A percentile compares a stretch with the other conserved stretches of the same genome.
These are phyloP conservation scores for Penicillium atrosanguineum DNA, from an alignment of 495 filamentous ascomycete genomes.

Conservation along the genomic window DNA sequence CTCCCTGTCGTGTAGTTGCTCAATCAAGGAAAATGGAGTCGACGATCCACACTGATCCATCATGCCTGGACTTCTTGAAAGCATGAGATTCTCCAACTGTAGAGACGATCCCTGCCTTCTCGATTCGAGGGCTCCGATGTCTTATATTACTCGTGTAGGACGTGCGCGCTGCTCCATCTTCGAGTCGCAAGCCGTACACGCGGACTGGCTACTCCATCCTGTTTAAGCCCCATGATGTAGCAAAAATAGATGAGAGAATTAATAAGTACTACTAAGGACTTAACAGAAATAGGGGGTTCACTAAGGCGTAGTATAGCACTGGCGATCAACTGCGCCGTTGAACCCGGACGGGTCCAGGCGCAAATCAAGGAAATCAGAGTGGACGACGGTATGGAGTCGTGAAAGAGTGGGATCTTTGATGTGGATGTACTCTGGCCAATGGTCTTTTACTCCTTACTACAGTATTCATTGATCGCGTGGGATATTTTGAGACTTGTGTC, in stretches of 20 bases:
- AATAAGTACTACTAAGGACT: too few species aligned
- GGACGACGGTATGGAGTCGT: neutral
- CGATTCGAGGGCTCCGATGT: neutral
- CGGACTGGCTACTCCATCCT: neutral
- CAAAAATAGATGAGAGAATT: too few species aligned
- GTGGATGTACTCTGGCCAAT: slow-evolving; percentile 10
- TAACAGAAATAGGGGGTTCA: too few species aligned
- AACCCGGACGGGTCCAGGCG: slow-evolving; percentile 4
- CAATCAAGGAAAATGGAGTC: too few species aligned
- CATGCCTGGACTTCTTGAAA: neutral
- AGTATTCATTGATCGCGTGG: neutral
- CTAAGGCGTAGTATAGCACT: too few species aligned
- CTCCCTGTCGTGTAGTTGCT: too few species aligned
- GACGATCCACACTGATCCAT: neutral
- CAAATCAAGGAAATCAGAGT: neutral
- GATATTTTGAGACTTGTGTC: neutral
- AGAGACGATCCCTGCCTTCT: neutral
- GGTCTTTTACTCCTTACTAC: slow-evolving; percentile 8
- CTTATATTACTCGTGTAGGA: slow-evolving; percentile 1
- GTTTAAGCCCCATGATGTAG: neutral
- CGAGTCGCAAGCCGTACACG: neutral
- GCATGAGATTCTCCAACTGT: neutral
- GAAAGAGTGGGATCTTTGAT: neutral
- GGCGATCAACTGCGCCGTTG: neutral
- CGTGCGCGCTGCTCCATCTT: neutral